These are phyloP conservation scores for Pugionium cornutum DNA, from an alignment of 345 rosid species.

Conservation along the genomic window DNA sequence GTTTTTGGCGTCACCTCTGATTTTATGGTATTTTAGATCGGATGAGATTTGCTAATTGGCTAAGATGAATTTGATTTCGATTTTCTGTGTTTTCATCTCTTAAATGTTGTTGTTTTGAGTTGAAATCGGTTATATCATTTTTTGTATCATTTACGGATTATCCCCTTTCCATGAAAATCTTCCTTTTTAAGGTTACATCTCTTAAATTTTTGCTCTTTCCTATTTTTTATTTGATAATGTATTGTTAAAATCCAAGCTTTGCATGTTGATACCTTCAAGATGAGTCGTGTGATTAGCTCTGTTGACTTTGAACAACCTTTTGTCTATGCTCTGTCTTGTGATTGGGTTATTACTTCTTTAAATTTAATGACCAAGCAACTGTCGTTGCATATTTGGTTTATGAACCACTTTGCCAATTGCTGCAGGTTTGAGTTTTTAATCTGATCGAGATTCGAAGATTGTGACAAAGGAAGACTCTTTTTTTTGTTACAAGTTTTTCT, in stretches of 20 bases:
- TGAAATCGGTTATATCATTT: constrained; percentile 15
- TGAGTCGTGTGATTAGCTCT: constrained; percentile 9
- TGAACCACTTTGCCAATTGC: background rate
- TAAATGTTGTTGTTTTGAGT: constrained; percentile 7
- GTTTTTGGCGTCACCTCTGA: background rate
- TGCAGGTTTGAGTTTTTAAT: constrained; percentile 25
- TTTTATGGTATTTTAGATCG: constrained; percentile 12
- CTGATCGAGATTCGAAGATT: constrained; percentile 22
- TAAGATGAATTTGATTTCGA: background rate
- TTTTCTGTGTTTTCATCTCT: constrained; percentile 15
- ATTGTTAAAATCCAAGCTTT: constrained; percentile 19
- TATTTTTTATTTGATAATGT: background rate
- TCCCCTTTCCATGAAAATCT: background rate
- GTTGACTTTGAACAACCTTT: background rate
- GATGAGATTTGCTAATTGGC: background rate
- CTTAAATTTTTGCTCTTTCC: background rate
- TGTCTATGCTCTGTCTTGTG: background rate
- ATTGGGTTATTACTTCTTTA: background rate
- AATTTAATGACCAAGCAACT: background rate
- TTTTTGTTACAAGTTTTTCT: background rate
- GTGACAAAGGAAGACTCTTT: constrained; percentile 18
- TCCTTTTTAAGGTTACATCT: background rate
- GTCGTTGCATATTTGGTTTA: background rate
- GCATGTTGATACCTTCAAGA: constrained; percentile 21
- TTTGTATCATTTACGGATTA: constrained; percentile 5